Evolutionary conservation across 2,329 filamentous ascomycete species (phyloP), one percentile per base, ranked within the genome.

Genomic region (Pleoardoris graminearum): DNA sequence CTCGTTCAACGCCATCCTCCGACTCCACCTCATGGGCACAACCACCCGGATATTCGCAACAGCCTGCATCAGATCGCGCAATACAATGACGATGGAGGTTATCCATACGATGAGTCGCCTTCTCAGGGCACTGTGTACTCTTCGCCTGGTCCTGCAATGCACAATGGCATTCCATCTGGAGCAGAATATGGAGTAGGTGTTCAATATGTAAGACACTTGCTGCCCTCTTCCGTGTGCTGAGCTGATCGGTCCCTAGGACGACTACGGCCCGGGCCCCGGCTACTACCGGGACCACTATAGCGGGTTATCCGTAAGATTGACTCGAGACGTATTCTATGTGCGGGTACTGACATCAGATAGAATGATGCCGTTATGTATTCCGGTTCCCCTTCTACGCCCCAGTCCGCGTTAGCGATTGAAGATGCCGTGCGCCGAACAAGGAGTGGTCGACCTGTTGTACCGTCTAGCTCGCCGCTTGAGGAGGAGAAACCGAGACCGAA

Each of bases 361-460:
- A 58, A 61, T 10, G 60, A 61, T 35, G 68, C 66, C 25, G 54
- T 55, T 6, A 59, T 67, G 14, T 68, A 67, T 48, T 67, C 68
- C 10, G 55, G 59, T n/a, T 62, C 65, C 29, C 76, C 77, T 19
- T 76, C 76, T 19, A 79, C 77, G 11, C 77, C 78, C 38, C 69
- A 69, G 46, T 79, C 76, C 29, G 69, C 72, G 11, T 75, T 68
- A 7, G 70, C 71, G 23, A 72, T 71, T 29, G 68, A 71, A 50
- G 76, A 79, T 39, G 64, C 67, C 33, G 62, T 68, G 11, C 68
- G 72, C 45, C 74, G 71, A 44, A 75, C 58, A 32, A 73, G 76
- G 49, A 77, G 69, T 44, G 62, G 65, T 39, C 58, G 64, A 19
- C 56, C 60, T 27, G 59, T 61, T 17, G 60, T 57, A 25, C 51